Evolutionary conservation across 2,329 filamentous ascomycete species (phyloP), one percentile per base, ranked within the genome.

Genomic region (Xylariaceae sp.): DNA sequence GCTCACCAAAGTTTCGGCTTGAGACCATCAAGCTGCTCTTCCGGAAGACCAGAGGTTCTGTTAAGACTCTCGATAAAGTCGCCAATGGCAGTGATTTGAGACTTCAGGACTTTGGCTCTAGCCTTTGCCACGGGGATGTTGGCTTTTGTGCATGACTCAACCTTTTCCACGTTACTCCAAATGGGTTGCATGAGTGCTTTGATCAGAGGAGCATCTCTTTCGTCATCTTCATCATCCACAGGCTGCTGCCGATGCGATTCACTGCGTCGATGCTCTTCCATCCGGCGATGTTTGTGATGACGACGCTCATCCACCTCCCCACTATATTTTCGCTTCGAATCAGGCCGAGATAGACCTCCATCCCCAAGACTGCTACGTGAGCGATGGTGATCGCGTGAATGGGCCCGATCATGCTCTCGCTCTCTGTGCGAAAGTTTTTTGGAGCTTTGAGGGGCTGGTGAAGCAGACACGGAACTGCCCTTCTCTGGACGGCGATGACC

Each of bases 401-500:
- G 66, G 24, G 63, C 59, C n/a, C 55, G 56, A 38, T 61, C 63
- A 34, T 69, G 66, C 18, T 72, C 67, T 31, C 71, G 22, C 28
- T 73, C 71, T 29, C 68, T 66, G 48, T 69, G 65, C 43, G 73
- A 71, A 39, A 61, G 51, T 47, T 77, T 69, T 61, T 76, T 78
- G 15, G 64, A 61, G 38, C 64, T 59, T 22, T 70, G 69, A 3
- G 85, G 83, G 17, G 74, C 83, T 7, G 87, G 86, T 15, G 86
- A 89, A n/a, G 81, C 83, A 16, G 83, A 85, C 29, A 79, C 73
- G 39, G 83, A 81, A 6, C 72, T 72, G 19, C 71, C 69, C 45
- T 76, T 72, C 30, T 80, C 76, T 31, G 71, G 69, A 34, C 77
- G 77, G 28, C 83, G 80, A 50, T 81, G 72, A 9, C 82, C 78